Percentiles rank a stretch among this genome's conserved stretches.
phyloP scores from a whole-genome alignment of 2,329 filamentous ascomycete genomes.

The Arthrinium puccinioides region DNA sequence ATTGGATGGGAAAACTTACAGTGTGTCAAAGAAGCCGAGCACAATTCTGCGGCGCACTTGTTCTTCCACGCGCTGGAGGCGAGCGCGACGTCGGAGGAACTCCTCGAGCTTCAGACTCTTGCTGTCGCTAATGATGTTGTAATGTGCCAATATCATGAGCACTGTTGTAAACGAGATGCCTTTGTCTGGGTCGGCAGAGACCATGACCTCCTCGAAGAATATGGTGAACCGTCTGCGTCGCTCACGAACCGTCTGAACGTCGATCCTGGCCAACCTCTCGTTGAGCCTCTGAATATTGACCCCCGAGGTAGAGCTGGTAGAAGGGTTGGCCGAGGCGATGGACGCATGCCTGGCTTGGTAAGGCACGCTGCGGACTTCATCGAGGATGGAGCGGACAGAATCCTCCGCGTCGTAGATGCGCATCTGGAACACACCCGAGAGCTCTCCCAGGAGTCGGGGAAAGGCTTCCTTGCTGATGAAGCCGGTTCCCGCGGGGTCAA shows the following conservation, averaged over 20 bases:
- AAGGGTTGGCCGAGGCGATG: slow-evolving; percentile 32
- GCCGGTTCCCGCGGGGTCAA: slow-evolving; percentile 84
- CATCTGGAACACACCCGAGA: slow-evolving; percentile 96
- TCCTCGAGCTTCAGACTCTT: slow-evolving; percentile 94
- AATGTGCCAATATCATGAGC: slow-evolving; percentile 92
- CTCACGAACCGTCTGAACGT: slow-evolving; percentile 65
- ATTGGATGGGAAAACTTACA: slow-evolving; percentile 42
- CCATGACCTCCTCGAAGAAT: slow-evolving; percentile 96
- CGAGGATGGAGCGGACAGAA: slow-evolving; percentile 78
- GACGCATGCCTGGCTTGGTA: slow-evolving; percentile 47
- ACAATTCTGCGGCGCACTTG: slow-evolving; percentile 86
- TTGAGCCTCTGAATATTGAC: slow-evolving; percentile 74
- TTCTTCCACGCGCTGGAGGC: slow-evolving; percentile 90
- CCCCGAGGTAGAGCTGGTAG: slow-evolving; percentile 40
- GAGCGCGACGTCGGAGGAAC: slow-evolving; percentile 81
- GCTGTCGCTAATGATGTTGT: slow-evolving; percentile 97
- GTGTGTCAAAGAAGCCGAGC: slow-evolving; percentile 89
- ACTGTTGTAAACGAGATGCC: slow-evolving; percentile 90
- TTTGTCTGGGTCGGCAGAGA: slow-evolving; percentile 80
- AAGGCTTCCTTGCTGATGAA: slow-evolving; percentile 89
- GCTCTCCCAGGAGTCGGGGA: slow-evolving; percentile 79
- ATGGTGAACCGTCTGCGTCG: slow-evolving; percentile 76
- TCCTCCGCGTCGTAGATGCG: slow-evolving; percentile 89
- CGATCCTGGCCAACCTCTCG: slow-evolving; percentile 62
- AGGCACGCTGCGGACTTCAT: slow-evolving; percentile 62